Conservation (phyloP, 2,329 filamentous ascomycete genomes). For the Stachybotrys echinatus region DNA sequence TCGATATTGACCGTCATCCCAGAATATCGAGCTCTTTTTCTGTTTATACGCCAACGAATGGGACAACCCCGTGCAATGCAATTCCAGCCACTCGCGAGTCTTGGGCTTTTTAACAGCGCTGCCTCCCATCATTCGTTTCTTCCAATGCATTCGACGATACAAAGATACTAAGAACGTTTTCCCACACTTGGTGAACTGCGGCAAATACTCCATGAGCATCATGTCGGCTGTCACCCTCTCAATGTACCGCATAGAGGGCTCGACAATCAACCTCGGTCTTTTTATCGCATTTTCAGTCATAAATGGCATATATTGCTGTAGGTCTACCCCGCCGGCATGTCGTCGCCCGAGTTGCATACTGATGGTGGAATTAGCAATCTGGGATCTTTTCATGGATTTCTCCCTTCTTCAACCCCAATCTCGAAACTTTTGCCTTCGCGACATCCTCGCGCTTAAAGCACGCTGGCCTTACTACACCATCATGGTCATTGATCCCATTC, state of each 20-base stretch:
- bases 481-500: conserved; percentile 75
- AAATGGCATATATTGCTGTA: conserved; percentile 78
- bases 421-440: conserved; percentile 62
- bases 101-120: conserved; percentile 81
- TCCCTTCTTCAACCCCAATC: conserved; percentile 77
- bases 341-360: not conserved
- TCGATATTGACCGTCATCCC: conserved; percentile 7
- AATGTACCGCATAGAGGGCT: conserved; percentile 71
- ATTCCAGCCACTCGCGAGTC: conserved; percentile 75
- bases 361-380: conserved; percentile 53
- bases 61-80: conserved; percentile 70
- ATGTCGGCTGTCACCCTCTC: conserved; percentile 73
- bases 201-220: conserved; percentile 86
- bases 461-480: conserved; percentile 82
- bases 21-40: conserved; percentile 92
- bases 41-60: conserved; percentile 83
- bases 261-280: conserved; percentile 52
- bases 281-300: conserved; percentile 79
- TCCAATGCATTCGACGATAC: conserved; percentile 90
- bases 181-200: conserved; percentile 86
- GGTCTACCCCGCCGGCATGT: conserved; percentile 21
- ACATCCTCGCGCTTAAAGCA: conserved; percentile 73
- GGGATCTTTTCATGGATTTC: conserved; percentile 97
- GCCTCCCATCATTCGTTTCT: conserved; percentile 82
- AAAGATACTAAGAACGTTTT: conserved; percentile 81